Base-by-base conservation (phyloP, 2,329 filamentous ascomycete genomes). In the Coniosporium uncinatum region DNA sequence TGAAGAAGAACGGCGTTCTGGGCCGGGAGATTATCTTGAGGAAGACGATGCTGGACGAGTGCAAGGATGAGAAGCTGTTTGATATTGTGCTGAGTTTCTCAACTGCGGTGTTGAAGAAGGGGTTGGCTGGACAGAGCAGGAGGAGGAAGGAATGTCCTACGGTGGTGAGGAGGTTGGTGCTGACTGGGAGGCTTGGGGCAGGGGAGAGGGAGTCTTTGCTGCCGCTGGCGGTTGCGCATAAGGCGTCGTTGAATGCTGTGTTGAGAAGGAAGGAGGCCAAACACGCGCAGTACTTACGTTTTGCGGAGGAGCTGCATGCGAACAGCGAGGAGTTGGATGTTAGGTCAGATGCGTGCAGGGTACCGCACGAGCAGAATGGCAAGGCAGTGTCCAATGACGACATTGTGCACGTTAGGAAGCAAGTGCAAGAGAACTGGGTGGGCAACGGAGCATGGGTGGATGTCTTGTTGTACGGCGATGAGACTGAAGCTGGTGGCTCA, bases 21-120 rank as follows among this genome's bases (percentile, higher is more conserved):
- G 87, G 88, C 3, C 76, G 87, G 38, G 89, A 95, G 55, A 77
- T 78, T 0, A 77, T 94, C 1, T 66, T 97, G 22, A 80, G 93
- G 39, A 96, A 95, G 68, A 95, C 88, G 0, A 95, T 96, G 87
- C 71, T 98, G 39, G 93, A 98, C 57, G 91, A 98, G 53, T 98
- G 93, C 66, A 90, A 85, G 50, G 91, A 91, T 5, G 89, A 95
- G 41, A 83, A 88, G 48, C 78, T 97, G 41, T 89, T 90, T 57
- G 93, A 98, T 56, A 68, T 95, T 1, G 72, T 97, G 21, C 80
- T 88, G 3, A 73, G 80, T 1, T 94, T 98, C 53, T 96, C 91
- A 1, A 86, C 85, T 14, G 78, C 81, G 0, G 89, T 95, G 1
- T 61, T 97, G 46, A 85, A 85, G 55, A 88, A 83, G 54, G n/a